phyloP scores from a whole-genome alignment of 768 basidiomycete genomes.

The Mycena alexandri region DNA sequence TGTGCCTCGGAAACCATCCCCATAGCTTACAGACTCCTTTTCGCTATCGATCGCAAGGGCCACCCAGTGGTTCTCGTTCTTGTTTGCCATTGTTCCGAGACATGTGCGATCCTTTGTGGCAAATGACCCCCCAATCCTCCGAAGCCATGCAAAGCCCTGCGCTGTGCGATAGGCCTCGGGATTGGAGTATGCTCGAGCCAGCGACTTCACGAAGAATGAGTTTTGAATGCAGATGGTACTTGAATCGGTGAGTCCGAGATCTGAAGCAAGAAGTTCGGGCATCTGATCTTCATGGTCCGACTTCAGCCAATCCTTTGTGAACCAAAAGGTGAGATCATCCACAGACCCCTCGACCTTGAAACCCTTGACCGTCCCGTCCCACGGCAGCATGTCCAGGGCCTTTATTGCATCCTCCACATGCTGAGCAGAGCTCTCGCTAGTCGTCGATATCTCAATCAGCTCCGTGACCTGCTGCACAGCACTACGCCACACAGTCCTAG shows the following conservation, averaged over 20 bases:
- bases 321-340: slow-evolving; percentile 16
- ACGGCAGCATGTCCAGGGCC: slow-evolving; percentile 5
- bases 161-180: slow-evolving; percentile 13
- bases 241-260: slow-evolving; percentile 15
- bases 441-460: neutral
- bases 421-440: slow-evolving; percentile 5
- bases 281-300: slow-evolving; percentile 26
- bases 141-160: slow-evolving; percentile 2
- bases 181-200: slow-evolving; percentile 16
- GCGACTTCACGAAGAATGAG: slow-evolving; percentile 1
- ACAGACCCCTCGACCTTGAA: slow-evolving; percentile 7
- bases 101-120: slow-evolving; percentile 9
- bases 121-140: slow-evolving; percentile 17
- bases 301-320: slow-evolving; percentile 27
- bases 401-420: neutral
- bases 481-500: neutral
- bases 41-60: slow-evolving; percentile 19
- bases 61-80: slow-evolving; percentile 26
- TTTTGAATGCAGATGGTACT: slow-evolving; percentile 5
- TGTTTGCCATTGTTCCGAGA: slow-evolving; percentile 16
- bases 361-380: slow-evolving; percentile 17
- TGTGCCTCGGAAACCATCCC: slow-evolving; percentile 4
- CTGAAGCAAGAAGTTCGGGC: slow-evolving; percentile 16
- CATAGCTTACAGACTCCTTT: slow-evolving; percentile 2
- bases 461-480: slow-evolving; percentile 8